Base-by-base conservation (phyloP, 495 filamentous ascomycete genomes). In the Terfezia claveryi region DNA sequence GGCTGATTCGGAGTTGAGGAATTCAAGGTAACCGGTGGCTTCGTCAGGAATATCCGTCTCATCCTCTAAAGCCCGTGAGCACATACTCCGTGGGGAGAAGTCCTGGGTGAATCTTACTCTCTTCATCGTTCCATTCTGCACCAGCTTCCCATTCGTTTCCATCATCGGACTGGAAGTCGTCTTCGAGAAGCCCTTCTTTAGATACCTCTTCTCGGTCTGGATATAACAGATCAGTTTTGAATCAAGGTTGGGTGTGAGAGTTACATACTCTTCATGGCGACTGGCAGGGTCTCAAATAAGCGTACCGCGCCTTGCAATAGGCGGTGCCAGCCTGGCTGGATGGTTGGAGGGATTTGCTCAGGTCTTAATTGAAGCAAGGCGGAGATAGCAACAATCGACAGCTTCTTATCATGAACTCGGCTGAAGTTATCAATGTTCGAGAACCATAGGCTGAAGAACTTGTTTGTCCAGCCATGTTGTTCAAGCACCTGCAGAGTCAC, bases 391-490 rank as follows among this genome's bases (percentile, higher is more conserved):
- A 87, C 81, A 66, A 98, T 94, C 37, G 85, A 94, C 37, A 98
- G 72, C 72, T 92, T 96, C 77, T 98, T 98, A 71, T 98, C 91
- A 64, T 98, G 91, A 11, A 98, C 91, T 14, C 91, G 74, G 54
- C 79, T 80, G 71, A 98, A 94, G 67, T 78, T 81, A 57, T 94
- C 85, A 68, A 98, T 98, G 67, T 79, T 94, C 36, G 84, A 82
- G 68, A 98, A 98, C 91, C 91, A 98, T 37, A 87, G 72, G 68
- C 82, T 91, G 76, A 98, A 98, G 69, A 98, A 96, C 70, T 92
- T 94, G 69, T 96, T 96, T n/a, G 91, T 98, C 88, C 85, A 94
- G 55, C 77, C 80, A 55, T 89, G 86, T n/a, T 74, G 67, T 68
- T 98, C 91, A 41, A 98, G 73, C 17, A 92, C 76, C 53, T 86